Percentiles rank a stretch among this genome's conserved stretches.
Conservation (phyloP, 2,329 filamentous ascomycete species). For the Cladophialophora chaetospira region DNA sequence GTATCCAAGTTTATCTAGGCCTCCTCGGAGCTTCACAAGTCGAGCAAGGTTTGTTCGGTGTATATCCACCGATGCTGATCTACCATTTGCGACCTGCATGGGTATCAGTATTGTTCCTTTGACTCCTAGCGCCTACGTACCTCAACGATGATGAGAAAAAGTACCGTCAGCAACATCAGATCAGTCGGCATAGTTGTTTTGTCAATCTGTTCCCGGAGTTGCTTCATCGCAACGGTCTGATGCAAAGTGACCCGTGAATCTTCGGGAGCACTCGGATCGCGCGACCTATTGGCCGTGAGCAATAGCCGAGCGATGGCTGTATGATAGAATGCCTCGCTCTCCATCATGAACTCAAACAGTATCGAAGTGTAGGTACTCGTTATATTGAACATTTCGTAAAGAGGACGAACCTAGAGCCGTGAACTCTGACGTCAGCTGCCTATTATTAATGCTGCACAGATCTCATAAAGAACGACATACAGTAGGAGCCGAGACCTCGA, state of each 20-base stretch:
- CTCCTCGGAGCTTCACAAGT: neutral
- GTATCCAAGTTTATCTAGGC: neutral
- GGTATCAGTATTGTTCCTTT: neutral
- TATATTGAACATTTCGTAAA: conserved; percentile 9
- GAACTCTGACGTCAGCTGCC: too few species aligned
- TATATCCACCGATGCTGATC: neutral
- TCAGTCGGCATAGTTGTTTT: neutral
- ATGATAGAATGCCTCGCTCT: conserved; percentile 5
- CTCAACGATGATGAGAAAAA: conserved; percentile 5
- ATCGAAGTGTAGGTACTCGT: conserved; percentile 3
- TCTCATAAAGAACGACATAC: neutral
- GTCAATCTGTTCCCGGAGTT: conserved; percentile 4
- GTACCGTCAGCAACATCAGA: neutral
- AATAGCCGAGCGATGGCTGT: neutral
- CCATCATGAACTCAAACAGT: conserved; percentile 1
- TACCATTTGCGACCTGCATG: conserved; percentile 1
- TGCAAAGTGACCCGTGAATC: neutral
- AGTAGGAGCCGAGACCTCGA: neutral
- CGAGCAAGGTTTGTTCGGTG: neutral
- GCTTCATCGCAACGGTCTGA: neutral
- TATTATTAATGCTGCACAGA: neutral
- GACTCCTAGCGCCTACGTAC: neutral
- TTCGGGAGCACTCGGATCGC: neutral
- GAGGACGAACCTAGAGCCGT: neutral
- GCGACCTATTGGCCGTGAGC: neutral